Evolutionary conservation across 495 filamentous ascomycete genomes (phyloP), one percentile per base, ranked within the genome.

Genomic region (Tuber microsphaerosporum): DNA sequence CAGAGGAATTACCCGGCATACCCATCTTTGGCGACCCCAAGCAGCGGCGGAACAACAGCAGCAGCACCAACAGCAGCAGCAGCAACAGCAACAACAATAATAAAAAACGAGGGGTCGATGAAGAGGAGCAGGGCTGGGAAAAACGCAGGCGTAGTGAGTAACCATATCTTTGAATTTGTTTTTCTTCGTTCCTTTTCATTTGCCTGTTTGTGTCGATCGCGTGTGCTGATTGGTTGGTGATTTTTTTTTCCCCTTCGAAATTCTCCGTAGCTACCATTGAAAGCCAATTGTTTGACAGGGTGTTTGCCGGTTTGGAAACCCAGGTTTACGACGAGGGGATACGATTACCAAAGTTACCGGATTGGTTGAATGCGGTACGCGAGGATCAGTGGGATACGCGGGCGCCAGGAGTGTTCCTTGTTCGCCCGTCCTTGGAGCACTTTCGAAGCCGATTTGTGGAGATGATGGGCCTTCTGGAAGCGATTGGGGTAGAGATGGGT

Each of bases 281-380:
- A 41, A 72, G 75, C 51, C 71, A 45, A 10, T 65, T 79, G 5
- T 74, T 79, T n/a, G 70, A 73, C 6, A 79, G 71, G 48, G 69
- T 56, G 41, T 79, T 79, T 16, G 2, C 69, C 45, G 73, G 73
- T 26, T 79, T 74, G 26, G 79, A 81, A 20, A 73, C 75, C 71
- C 22, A 26, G 16, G 17, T 72, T 31, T 74, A 71, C 45, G 73
- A 75, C 42, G 79, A 75, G n/a, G 76, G 76, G 4, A 39, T 78
- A 39, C 34, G 34, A 37, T 37, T 79, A 8, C 77, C 77, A 3
- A 46, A 46, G n/a, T 41, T 74, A n/a, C 80, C 80, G 14, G 71
- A 45, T 31, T 82, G 80, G 80, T 44, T 82, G 26, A 81, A 82
- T 72, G 71, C 81, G 10, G 72, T 56, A 14, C 75, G 80, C 44